These are phyloP conservation scores for Colletotrichum liriopes DNA, from an alignment of 2,329 filamentous ascomycete species.

Conservation along the genomic window DNA sequence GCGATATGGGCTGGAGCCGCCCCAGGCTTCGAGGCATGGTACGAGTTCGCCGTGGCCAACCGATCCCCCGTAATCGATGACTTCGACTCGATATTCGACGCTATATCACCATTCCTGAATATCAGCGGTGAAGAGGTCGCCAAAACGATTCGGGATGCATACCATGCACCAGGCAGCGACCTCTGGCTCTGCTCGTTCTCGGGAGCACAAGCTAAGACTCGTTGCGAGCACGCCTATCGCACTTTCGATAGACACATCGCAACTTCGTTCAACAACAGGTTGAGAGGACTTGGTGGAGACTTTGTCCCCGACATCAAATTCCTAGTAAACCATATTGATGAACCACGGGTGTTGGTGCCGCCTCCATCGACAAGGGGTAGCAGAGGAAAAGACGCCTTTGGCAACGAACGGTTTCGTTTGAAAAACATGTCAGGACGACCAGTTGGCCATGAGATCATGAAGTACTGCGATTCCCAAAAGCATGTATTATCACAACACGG, in stretches of 20 bases:
- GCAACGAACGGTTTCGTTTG: background rate
- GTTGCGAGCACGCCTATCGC: constrained; percentile 53
- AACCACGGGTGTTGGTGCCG: constrained; percentile 59
- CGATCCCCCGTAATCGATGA: constrained; percentile 66
- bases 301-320: constrained; percentile 57
- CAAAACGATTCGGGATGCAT: constrained; percentile 48
- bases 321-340: constrained; percentile 64
- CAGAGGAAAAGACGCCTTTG: background rate
- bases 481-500: background rate
- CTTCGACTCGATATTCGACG: constrained; percentile 60
- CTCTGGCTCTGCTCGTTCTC: constrained; percentile 56
- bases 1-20: constrained; percentile 61
- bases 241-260: constrained; percentile 53
- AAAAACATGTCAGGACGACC: constrained; percentile 3
- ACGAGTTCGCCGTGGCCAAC: constrained; percentile 56
- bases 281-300: constrained; percentile 45
- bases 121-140: constrained; percentile 54
- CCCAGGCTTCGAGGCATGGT: constrained; percentile 65
- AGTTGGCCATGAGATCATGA: background rate
- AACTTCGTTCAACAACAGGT: constrained; percentile 50
- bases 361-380: constrained; percentile 5
- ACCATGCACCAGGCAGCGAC: constrained; percentile 49
- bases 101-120: constrained; percentile 58
- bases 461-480: constrained; percentile 45
- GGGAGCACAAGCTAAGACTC: constrained; percentile 46